phyloP scores from a whole-genome alignment of 176 grass and related monocot species.

The Hyparrhenia diplandra region DNA sequence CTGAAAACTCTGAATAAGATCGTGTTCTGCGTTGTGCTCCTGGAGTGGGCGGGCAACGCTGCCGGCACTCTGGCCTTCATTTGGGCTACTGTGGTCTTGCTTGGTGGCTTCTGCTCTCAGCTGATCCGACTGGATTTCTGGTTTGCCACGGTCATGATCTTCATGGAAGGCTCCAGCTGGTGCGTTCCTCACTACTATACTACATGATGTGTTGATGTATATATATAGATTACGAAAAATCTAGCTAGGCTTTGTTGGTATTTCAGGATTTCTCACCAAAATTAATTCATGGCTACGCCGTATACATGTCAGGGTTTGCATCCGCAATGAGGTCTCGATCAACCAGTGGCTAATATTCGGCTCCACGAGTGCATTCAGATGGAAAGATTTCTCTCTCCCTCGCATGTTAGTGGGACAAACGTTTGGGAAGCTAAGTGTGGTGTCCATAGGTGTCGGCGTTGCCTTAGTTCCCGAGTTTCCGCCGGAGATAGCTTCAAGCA shows the following conservation, averaged over 20 bases:
- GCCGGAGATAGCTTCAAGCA: neutral
- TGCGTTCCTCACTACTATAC: neutral
- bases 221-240: no score
- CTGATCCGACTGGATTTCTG: neutral
- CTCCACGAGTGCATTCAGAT: neutral
- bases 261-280: neutral
- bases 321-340: neutral
- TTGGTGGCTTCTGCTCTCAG: neutral
- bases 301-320: neutral
- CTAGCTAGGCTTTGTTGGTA: no score
- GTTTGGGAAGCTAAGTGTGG: neutral
- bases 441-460: neutral
- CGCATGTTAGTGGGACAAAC: neutral
- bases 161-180: neutral
- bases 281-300: neutral
- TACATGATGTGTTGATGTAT: no score
- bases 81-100: conserved; percentile 7
- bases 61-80: neutral
- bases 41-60: neutral
- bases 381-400: neutral
- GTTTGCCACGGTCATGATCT: neutral
- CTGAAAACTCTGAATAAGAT: neutral
- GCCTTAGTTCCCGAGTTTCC: neutral
- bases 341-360: neutral
- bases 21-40: neutral